Base-by-base conservation (phyloP, 2,329 filamentous ascomycete genomes). In the Aureobasidium melanogenum region DNA sequence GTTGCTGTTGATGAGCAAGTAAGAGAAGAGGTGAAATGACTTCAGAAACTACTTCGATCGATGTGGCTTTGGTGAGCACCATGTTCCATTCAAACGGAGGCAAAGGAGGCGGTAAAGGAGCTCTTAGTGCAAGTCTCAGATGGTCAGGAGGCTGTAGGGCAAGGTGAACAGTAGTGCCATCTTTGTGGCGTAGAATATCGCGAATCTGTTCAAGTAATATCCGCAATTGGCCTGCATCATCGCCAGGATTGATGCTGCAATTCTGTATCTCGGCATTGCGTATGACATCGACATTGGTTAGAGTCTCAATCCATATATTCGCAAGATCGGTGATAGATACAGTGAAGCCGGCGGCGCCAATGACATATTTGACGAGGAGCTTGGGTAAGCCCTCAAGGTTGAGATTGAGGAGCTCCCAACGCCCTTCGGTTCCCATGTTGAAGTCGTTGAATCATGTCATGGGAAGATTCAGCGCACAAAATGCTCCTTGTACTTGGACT, bases 191-290 rank as follows among this genome's bases (percentile, higher is more conserved):
- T 5, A 82, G 62, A 65, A 76, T 75, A 77, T 81, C 68, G 52
- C 76, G 73, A 19, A 93, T 76, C 67, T 87, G 86, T 24, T 82
- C 78, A 15, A 92, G 75, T 56, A 93, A 84, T 55, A 85, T 84
- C 28, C 74, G 70, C 74, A 89, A 83, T 68, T 93, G 88, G 55
- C 84, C 82, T 0, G 79, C 76, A 63, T 87, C 86, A 65, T 88
- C 85, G 69, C 82, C 85, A 1, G 89, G 85, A 69, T 93, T 88
- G 63, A 93, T 91, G 63, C 82, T 85, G 17, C 86, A 88, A 66
- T 84, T 80, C 66, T 86, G 80, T 26, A 81, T 74, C 61, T 83
- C 77, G 32, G 84, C 87, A 63, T 87, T 82, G 63, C 79, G 75
- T 60, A 85, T 80, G 61, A 93, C 87, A 12, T 77, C 79, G n/a